Conservation (phyloP, 345 rosid species). For the Moringa oleifera region DNA sequence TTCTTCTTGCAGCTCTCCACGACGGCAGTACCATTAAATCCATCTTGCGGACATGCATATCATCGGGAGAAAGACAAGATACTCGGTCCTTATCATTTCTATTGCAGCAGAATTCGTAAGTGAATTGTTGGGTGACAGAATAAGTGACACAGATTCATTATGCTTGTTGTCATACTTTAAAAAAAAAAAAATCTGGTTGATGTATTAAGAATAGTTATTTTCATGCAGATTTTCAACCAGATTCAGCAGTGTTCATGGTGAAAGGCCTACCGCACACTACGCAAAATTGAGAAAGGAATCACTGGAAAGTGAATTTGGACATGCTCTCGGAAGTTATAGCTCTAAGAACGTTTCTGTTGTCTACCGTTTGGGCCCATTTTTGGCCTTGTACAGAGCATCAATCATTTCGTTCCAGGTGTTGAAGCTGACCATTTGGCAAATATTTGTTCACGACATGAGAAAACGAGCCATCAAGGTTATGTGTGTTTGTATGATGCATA, state of each 20-base stretch:
- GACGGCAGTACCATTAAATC: conserved; percentile 17
- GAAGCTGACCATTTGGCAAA: conserved; percentile 68
- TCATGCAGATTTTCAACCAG: conserved; percentile 51
- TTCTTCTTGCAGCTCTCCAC: conserved; percentile 31
- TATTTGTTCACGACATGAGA: conserved; percentile 59
- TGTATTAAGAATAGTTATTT: conserved; percentile 4
- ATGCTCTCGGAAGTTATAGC: conserved; percentile 58
- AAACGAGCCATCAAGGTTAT: conserved; percentile 81
- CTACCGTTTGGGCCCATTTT: conserved; percentile 72
- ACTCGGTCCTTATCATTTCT: conserved; percentile 23
- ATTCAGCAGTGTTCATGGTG: conserved; percentile 76
- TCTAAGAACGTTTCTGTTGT: conserved; percentile 54
- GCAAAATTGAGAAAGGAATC: conserved; percentile 93
- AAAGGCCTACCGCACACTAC: conserved; percentile 72
- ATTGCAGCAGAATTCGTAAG: conserved; percentile 44
- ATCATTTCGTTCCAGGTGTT: conserved; percentile 72
- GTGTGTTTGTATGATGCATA: too few relatives aligned
- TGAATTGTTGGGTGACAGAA: conserved; percentile 5
- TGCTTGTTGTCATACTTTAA: not conserved
- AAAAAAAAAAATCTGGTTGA: not conserved
- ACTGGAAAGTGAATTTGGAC: conserved; percentile 86
- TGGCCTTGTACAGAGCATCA: conserved; percentile 87
- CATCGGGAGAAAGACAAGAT: conserved; percentile 12
- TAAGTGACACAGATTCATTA: not conserved
- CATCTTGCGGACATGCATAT: conserved; percentile 16